Evolutionary conservation across 305 asterid species (phyloP).

Genomic region (Fraxinus angustifolia): DNA sequence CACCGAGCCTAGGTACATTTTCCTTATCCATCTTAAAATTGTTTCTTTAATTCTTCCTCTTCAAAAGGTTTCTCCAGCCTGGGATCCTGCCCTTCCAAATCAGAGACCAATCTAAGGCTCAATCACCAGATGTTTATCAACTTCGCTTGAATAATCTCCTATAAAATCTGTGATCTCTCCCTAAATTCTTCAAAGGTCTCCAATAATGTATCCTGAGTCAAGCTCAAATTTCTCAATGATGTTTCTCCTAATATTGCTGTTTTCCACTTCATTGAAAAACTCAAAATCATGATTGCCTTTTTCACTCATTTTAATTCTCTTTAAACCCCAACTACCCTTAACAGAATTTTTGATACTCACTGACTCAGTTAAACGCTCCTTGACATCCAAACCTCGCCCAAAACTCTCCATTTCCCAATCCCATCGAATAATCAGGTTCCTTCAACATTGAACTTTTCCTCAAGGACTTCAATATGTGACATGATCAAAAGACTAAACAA

Average conservation of each 20-base stretch:
- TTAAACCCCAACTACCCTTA: neutral
- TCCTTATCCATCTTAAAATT: neutral
- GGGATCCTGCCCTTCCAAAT: neutral
- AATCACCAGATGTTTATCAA: neutral
- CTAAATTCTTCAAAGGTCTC: neutral
- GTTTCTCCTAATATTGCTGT: neutral
- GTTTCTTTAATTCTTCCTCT: neutral
- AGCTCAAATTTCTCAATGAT: neutral
- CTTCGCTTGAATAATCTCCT: neutral
- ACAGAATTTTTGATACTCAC: neutral
- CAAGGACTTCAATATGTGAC: neutral
- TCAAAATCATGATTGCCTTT: neutral
- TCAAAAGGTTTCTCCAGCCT: neutral
- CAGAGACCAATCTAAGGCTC: neutral
- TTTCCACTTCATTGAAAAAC: neutral
- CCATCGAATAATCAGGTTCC: neutral
- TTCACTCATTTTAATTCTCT: neutral
- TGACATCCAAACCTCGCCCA: neutral
- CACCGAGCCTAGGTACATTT: neutral
- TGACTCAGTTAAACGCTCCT: neutral
- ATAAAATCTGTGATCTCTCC: neutral
- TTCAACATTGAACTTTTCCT: neutral
- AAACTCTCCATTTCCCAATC: neutral
- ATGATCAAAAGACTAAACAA: neutral
- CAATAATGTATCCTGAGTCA: neutral